Conservation (phyloP, 257 asterid genomes). For the Jacaranda copaia region DNA sequence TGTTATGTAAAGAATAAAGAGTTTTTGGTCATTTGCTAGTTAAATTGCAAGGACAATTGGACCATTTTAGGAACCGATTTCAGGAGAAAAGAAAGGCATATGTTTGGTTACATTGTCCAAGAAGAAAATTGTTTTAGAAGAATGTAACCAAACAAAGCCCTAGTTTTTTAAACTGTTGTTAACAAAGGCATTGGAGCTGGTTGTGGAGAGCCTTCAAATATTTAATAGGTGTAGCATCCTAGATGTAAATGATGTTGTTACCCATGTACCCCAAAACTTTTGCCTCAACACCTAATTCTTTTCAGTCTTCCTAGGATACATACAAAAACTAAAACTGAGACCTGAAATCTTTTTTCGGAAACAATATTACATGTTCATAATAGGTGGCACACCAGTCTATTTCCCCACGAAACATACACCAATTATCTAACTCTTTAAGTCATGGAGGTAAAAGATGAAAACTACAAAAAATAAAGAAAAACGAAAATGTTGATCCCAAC, state of each 20-base stretch:
- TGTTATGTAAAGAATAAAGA: too few relatives aligned
- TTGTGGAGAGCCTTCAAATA: constrained; percentile 1
- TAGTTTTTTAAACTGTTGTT: neutral
- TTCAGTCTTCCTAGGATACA: neutral
- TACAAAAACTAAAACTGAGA: neutral
- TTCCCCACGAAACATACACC: neutral
- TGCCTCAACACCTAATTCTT: constrained; percentile 14
- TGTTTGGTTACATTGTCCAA: too few relatives aligned
- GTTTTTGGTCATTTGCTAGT: too few relatives aligned
- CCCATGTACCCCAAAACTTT: constrained; percentile 7
- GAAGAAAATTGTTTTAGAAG: too few relatives aligned
- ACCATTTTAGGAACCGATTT: too few relatives aligned
- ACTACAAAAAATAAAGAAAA: neutral
- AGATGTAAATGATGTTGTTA: constrained; percentile 24
- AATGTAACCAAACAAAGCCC: too few relatives aligned
- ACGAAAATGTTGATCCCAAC: neutral
- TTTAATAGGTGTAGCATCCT: neutral
- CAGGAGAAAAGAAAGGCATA: too few relatives aligned
- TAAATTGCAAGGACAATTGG: too few relatives aligned
- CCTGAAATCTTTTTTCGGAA: neutral
- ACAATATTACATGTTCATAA: constrained; percentile 2
- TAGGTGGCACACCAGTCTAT: constrained; percentile 14
- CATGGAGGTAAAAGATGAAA: constrained; percentile 14
- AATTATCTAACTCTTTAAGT: neutral
- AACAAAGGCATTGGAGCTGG: neutral